A percentile compares a stretch with the other conserved stretches of the same genome.
Conservation (phyloP, 2,329 filamentous ascomycete species). For the Endothia cerciana region DNA sequence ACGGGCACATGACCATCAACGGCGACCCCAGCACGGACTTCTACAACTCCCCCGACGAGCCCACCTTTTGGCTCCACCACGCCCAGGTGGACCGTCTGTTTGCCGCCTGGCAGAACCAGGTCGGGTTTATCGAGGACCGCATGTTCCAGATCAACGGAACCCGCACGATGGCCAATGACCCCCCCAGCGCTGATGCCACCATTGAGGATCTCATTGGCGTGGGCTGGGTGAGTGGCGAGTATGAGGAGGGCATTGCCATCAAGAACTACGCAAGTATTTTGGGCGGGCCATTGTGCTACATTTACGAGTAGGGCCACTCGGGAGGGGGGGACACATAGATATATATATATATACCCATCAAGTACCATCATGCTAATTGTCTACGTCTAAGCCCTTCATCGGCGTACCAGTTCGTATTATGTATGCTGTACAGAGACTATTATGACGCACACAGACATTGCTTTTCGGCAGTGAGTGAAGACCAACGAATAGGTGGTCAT, state of each 20-base stretch:
- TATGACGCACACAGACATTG: too few relatives aligned
- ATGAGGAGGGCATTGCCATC: constrained; percentile 37
- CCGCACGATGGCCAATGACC: constrained; percentile 46
- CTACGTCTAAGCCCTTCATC: neutral
- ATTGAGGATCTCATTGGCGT: constrained; percentile 44
- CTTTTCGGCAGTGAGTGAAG: too few relatives aligned
- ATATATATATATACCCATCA: neutral
- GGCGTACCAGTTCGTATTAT: neutral
- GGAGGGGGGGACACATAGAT: neutral
- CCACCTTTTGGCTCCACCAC: constrained; percentile 33
- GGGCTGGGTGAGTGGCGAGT: constrained; percentile 39
- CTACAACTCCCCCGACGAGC: constrained; percentile 31
- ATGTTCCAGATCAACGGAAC: constrained; percentile 43
- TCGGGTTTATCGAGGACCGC: constrained; percentile 32
- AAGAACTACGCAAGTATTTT: constrained; percentile 44
- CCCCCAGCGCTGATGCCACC: constrained; percentile 46
- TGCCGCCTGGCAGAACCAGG: constrained; percentile 34
- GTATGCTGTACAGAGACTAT: neutral
- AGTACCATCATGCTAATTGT: neutral
- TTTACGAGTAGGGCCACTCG: constrained; percentile 41
- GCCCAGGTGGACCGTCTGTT: constrained; percentile 32
- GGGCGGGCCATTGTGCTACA: constrained; percentile 48
- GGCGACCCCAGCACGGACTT: constrained; percentile 33
- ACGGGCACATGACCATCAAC: constrained; percentile 42
- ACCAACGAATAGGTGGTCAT: too few relatives aligned